These are phyloP conservation scores for Boletellus deceptivus DNA, from an alignment of 1,284 basidiomycete species.

Conservation along the genomic window DNA sequence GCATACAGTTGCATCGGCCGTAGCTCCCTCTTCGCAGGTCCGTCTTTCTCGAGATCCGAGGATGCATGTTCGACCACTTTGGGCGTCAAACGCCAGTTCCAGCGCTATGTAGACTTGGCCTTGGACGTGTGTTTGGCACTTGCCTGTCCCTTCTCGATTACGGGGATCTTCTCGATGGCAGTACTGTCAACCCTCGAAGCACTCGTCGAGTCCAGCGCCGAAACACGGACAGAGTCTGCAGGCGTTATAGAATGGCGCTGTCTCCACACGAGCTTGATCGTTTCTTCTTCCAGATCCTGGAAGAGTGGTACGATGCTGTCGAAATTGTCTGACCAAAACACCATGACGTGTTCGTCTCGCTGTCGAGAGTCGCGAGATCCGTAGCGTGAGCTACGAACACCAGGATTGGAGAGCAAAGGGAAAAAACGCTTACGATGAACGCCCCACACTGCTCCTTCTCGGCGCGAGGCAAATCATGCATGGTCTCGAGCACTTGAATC, in stretches of 20 bases:
- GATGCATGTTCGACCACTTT: slow-evolving; percentile 26
- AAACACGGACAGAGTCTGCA: slow-evolving; percentile 14
- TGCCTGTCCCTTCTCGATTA: slow-evolving; percentile 35
- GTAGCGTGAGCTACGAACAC: slow-evolving; percentile 1
- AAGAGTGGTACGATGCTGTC: slow-evolving; percentile 69
- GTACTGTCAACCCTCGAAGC: slow-evolving; percentile 54
- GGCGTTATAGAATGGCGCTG: slow-evolving; percentile 24
- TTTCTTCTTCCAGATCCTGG: slow-evolving; percentile 72
- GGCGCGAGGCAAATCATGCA: slow-evolving; percentile 66
- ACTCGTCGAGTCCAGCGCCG: slow-evolving; percentile 27
- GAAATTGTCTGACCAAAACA: slow-evolving; percentile 77
- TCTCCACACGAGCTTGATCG: slow-evolving; percentile 78
- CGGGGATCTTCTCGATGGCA: slow-evolving; percentile 10
- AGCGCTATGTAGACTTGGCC: slow-evolving; percentile 24
- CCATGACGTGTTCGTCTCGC: slow-evolving; percentile 70
- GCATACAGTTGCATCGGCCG: slow-evolving; percentile 73
- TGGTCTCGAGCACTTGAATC: slow-evolving; percentile 67
- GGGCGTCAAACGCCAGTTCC: slow-evolving; percentile 30
- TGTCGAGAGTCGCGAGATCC: slow-evolving; percentile 23
- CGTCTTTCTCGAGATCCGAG: slow-evolving; percentile 48
- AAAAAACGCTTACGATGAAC: slow-evolving; percentile 65
- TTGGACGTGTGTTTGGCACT: slow-evolving; percentile 9
- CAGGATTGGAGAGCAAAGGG: neutral
- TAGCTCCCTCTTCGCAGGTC: slow-evolving; percentile 31
- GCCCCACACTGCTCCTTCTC: slow-evolving; percentile 84